Conservation (phyloP, 1,139 yeast genomes). For the Lodderomyces margitis region DNA sequence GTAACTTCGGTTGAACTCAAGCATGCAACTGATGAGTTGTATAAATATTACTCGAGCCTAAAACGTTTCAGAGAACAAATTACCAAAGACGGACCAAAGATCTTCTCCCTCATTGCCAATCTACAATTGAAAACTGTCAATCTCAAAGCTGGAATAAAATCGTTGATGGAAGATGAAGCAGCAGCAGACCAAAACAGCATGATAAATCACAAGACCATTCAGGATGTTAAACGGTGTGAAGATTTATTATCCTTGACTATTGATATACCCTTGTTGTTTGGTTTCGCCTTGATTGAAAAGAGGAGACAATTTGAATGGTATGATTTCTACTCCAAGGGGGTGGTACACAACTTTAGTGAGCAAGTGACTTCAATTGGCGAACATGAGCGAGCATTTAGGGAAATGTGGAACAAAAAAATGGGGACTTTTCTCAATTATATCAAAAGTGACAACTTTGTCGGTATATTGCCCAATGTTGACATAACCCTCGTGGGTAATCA, state of each 20-base stretch:
- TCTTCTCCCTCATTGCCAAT: conserved; percentile 35
- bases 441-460: conserved; percentile 11
- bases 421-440: conserved; percentile 41
- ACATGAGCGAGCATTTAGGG: conserved; percentile 56
- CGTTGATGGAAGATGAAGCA: conserved; percentile 13
- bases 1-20: conserved; percentile 10
- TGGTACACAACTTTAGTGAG: conserved; percentile 55
- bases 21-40: conserved; percentile 16
- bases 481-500: conserved; percentile 32
- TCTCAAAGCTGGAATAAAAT: conserved; percentile 30
- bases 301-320: conserved; percentile 71
- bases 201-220: conserved; percentile 25
- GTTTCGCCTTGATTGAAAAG: conserved; percentile 69
- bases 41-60: conserved; percentile 18
- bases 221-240: conserved; percentile 38
- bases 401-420: conserved; percentile 64
- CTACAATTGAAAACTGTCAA: conserved; percentile 42
- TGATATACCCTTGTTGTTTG: conserved; percentile 80
- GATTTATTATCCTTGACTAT: conserved; percentile 53
- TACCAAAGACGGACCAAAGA: conserved; percentile 20
- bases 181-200: neutral
- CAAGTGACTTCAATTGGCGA: conserved; percentile 57
- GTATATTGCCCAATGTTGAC: conserved; percentile 39
- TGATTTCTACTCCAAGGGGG: conserved; percentile 48
- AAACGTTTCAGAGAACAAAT: conserved; percentile 28